A percentile compares a stretch with the other conserved stretches of the same genome.
Evolutionary conservation across 441 rosid species (phyloP).

Genomic region (Sinapis alba): DNA sequence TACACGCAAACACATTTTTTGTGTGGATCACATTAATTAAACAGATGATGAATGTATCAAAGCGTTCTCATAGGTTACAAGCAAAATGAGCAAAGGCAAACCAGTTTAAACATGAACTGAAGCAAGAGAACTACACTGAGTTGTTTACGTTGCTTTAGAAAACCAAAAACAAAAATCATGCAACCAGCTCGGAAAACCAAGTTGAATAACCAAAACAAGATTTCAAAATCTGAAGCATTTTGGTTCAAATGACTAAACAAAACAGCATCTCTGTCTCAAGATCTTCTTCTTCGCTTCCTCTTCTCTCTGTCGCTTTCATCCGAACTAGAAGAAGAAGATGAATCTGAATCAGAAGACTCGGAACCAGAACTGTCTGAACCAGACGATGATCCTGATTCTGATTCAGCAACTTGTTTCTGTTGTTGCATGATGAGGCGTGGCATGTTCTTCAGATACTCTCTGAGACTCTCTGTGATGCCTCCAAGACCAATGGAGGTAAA

Average conservation of each 20-base stretch:
- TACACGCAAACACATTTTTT: conserved; percentile 4
- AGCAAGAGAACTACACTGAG: background rate
- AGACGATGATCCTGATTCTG: conserved; percentile 43
- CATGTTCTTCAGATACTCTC: conserved; percentile 93
- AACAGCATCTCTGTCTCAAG: conserved; percentile 26
- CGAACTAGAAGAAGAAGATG: conserved; percentile 40
- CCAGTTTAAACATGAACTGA: background rate
- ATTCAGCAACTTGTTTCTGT: conserved; percentile 53
- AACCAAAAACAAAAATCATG: background rate
- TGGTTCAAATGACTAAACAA: background rate
- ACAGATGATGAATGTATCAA: background rate
- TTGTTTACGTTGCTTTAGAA: background rate
- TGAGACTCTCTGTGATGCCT: conserved; percentile 86
- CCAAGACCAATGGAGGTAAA: conserved; percentile 96
- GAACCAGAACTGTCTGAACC: conserved; percentile 47
- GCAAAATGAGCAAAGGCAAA: background rate
- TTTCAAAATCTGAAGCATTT: background rate
- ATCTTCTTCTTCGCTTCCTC: conserved; percentile 48
- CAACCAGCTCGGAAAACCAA: background rate
- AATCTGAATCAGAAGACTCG: conserved; percentile 41
- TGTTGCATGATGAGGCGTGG: conserved; percentile 95
- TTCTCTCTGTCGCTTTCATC: conserved; percentile 51
- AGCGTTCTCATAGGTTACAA: background rate
- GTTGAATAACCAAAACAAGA: conserved; percentile 7
- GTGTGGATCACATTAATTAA: conserved; percentile 14